These are phyloP conservation scores for Endotrypanum monterogeii DNA, from an alignment of 208 protist genomes.

Conservation along the genomic window DNA sequence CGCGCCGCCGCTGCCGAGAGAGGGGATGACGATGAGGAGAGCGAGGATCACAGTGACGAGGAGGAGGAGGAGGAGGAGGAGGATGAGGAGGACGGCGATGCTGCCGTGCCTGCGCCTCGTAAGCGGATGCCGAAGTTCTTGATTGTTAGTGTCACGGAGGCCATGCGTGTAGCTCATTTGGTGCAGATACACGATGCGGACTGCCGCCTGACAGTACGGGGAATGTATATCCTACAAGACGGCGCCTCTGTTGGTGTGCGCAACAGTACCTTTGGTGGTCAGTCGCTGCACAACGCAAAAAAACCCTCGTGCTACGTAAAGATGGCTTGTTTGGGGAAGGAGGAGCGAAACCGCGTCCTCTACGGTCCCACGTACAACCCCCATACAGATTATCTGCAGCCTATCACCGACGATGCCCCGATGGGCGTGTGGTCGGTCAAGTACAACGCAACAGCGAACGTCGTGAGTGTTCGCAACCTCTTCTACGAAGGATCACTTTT, in stretches of 20 bases:
- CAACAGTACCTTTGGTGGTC: slow-evolving; percentile 80
- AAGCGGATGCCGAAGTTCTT: slow-evolving; percentile 70
- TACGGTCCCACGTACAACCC: slow-evolving; percentile 87
- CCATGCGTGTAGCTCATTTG: slow-evolving; percentile 84
- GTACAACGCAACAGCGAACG: slow-evolving; percentile 77
- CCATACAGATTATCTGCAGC: slow-evolving; percentile 77
- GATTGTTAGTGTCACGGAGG: slow-evolving; percentile 78
- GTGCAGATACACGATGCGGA: slow-evolving; percentile 72
- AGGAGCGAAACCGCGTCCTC: slow-evolving; percentile 50
- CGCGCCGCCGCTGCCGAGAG: slow-evolving; percentile 19
- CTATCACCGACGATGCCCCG: slow-evolving; percentile 88
- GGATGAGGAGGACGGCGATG: slow-evolving; percentile 56
- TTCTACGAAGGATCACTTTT: slow-evolving; percentile 87
- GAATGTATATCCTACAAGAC: slow-evolving; percentile 65
- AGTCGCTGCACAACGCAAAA: slow-evolving; percentile 73
- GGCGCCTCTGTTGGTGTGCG: slow-evolving; percentile 37
- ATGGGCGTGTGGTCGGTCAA: slow-evolving; percentile 87
- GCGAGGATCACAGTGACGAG: slow-evolving; percentile 50
- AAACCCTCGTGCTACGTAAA: slow-evolving; percentile 88
- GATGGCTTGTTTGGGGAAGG: slow-evolving; percentile 39
- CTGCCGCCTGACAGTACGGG: slow-evolving; percentile 80
- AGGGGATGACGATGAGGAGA: slow-evolving; percentile 33
- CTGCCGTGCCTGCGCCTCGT: slow-evolving; percentile 42
- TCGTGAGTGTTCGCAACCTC: slow-evolving; percentile 85
- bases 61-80: slow-evolving; percentile 62